Conservation (phyloP, 352 stramenopile species). For the Phytophthora citrophthora region DNA sequence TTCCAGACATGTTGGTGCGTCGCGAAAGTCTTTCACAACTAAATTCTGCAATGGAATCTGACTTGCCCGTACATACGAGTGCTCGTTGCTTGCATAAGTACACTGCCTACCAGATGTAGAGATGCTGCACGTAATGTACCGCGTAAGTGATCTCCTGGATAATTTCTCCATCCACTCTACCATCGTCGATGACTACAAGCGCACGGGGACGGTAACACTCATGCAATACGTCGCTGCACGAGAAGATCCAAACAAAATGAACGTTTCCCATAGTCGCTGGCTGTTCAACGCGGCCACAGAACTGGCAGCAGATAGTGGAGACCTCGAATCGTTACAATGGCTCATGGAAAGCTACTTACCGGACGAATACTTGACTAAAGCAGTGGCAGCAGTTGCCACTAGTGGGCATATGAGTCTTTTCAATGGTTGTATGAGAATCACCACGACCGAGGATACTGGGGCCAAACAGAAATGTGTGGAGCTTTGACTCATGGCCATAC, state of each 20-base stretch:
- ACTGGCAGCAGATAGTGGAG: constrained; percentile 16
- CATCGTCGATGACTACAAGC: constrained; percentile 17
- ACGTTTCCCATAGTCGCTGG: constrained; percentile 28
- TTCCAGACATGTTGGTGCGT: no score
- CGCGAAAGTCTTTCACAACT: no score
- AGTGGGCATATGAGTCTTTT: constrained; percentile 25
- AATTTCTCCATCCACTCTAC: no score
- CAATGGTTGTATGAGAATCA: constrained; percentile 29
- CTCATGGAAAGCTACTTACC: constrained; percentile 29
- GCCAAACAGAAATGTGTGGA: constrained; percentile 26
- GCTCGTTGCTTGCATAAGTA: no score
- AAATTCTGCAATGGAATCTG: no score
- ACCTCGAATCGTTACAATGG: constrained; percentile 15
- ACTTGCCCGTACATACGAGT: no score
- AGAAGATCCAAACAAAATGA: constrained; percentile 18
- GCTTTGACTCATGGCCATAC: constrained; percentile 17
- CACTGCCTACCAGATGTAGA: no score
- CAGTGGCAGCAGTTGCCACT: constrained; percentile 16
- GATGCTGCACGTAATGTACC: no score
- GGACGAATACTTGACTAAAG: constrained; percentile 26
- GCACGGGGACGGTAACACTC: constrained; percentile 4
- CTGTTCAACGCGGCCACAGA: constrained; percentile 23
- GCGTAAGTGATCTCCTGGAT: no score
- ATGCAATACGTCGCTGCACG: constrained; percentile 27
- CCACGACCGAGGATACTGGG: constrained; percentile 25